Conservation (phyloP, 352 stramenopile species). For the Phytophthora melonis region DNA sequence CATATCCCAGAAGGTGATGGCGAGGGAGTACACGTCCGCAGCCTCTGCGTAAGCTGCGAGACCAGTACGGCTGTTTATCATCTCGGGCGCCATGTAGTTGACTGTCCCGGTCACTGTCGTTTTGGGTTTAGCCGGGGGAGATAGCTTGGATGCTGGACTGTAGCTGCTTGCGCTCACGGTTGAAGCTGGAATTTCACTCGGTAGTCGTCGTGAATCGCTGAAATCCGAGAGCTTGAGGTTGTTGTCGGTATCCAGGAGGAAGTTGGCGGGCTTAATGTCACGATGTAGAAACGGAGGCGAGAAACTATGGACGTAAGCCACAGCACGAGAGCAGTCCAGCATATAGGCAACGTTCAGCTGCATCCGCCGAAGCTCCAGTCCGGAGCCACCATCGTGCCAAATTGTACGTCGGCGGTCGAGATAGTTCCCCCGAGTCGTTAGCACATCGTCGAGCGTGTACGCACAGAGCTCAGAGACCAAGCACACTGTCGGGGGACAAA, state of each 20-base stretch:
- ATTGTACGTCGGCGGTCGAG: neutral
- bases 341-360: slow-evolving; percentile 61
- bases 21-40: slow-evolving; percentile 75
- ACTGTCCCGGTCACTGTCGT: slow-evolving; percentile 73
- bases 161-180: neutral
- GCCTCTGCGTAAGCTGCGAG: slow-evolving; percentile 59
- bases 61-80: slow-evolving; percentile 57
- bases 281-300: slow-evolving; percentile 64
- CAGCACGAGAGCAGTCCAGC: slow-evolving; percentile 58
- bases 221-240: slow-evolving; percentile 70
- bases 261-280: slow-evolving; percentile 69
- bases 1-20: slow-evolving; percentile 82
- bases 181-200: slow-evolving; percentile 18
- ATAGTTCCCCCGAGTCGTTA: slow-evolving; percentile 6
- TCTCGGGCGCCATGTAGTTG: slow-evolving; percentile 78
- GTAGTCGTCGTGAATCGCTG: slow-evolving; percentile 54
- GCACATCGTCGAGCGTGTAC: slow-evolving; percentile 52
- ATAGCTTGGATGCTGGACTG: neutral
- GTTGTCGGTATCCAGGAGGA: slow-evolving; percentile 51
- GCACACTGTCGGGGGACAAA: slow-evolving; percentile 63
- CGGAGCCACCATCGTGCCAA: neutral
- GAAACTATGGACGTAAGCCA: slow-evolving; percentile 73
- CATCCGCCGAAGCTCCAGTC: slow-evolving; percentile 29
- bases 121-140: slow-evolving; percentile 22
- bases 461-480: slow-evolving; percentile 58